A percentile compares a stretch with the other conserved stretches of the same genome.
phyloP scores from a whole-genome alignment of 2,329 filamentous ascomycete species.

The Cordyceps farinosa region DNA sequence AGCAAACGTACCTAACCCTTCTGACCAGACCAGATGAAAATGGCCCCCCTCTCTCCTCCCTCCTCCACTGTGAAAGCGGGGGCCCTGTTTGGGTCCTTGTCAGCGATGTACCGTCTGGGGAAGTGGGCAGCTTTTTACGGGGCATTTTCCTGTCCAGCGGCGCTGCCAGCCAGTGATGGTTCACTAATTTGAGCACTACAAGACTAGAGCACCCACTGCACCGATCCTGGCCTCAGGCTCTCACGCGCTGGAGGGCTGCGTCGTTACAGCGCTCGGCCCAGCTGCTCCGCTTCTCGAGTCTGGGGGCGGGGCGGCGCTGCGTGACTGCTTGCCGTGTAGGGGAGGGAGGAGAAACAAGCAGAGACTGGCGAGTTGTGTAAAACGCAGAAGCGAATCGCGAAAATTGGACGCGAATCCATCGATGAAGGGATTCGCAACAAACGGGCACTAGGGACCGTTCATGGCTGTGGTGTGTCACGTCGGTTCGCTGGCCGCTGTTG shows the following conservation, averaged over 20 bases:
- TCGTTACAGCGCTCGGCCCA: background rate
- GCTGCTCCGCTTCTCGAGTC: slow-evolving; percentile 2
- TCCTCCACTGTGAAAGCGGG: slow-evolving; percentile 4
- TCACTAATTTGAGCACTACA: background rate
- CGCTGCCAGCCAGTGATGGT: background rate
- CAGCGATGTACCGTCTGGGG: slow-evolving; percentile 16
- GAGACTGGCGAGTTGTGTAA: background rate
- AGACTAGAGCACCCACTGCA: background rate
- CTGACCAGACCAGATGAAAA: slow-evolving; percentile 5
- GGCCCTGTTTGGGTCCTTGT: background rate
- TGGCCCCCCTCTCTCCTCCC: no score
- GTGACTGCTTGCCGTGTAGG: background rate
- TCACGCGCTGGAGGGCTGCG: background rate
- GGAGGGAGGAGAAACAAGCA: background rate
- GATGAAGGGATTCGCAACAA: background rate
- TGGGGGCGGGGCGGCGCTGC: slow-evolving; percentile 10
- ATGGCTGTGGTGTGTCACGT: background rate
- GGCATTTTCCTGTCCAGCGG: background rate
- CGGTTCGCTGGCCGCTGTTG: background rate
- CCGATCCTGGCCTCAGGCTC: background rate
- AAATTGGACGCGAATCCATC: background rate
- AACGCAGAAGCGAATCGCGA: slow-evolving; percentile 1
- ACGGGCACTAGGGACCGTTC: background rate
- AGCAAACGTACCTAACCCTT: background rate
- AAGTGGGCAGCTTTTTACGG: slow-evolving; percentile 4